Evolutionary conservation across 192 early-diverging fungal species (phyloP).

Genomic region (Backusella psychrophila): DNA sequence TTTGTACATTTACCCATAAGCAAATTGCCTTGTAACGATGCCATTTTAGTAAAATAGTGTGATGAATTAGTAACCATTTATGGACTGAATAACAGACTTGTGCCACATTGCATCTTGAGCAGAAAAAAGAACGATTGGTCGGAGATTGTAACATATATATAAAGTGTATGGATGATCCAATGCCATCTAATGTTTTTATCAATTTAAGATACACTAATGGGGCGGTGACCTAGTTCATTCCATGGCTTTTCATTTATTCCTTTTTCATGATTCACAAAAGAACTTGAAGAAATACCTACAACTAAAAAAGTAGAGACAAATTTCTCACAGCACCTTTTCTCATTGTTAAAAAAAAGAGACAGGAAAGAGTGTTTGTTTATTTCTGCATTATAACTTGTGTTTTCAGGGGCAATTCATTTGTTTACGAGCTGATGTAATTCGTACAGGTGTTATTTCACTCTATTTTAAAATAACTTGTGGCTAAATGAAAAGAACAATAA

Average conservation of each 20-base stretch:
- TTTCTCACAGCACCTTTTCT: not conserved
- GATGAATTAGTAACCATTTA: not conserved
- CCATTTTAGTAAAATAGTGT: conserved; percentile 1
- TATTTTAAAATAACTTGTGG: not conserved
- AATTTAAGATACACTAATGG: not conserved
- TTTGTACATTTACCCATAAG: not conserved
- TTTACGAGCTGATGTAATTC: not conserved
- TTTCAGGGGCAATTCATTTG: not conserved
- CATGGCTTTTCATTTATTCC: not conserved
- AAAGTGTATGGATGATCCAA: not conserved
- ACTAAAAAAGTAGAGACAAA: not conserved
- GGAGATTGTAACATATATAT: not conserved
- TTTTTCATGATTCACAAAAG: not conserved
- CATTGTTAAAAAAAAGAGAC: not conserved
- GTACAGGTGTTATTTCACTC: not conserved
- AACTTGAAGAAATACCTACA: not conserved
- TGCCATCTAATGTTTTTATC: not conserved
- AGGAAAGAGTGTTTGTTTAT: not conserved
- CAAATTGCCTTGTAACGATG: not conserved
- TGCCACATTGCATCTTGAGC: not conserved
- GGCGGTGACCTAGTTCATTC: not conserved
- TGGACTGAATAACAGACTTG: not conserved
- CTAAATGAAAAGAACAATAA: not conserved
- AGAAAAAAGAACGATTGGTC: not conserved
- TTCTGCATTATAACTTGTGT: not conserved